Base-by-base conservation (phyloP, 495 filamentous ascomycete species). In the Lentithecium fluviatile region DNA sequence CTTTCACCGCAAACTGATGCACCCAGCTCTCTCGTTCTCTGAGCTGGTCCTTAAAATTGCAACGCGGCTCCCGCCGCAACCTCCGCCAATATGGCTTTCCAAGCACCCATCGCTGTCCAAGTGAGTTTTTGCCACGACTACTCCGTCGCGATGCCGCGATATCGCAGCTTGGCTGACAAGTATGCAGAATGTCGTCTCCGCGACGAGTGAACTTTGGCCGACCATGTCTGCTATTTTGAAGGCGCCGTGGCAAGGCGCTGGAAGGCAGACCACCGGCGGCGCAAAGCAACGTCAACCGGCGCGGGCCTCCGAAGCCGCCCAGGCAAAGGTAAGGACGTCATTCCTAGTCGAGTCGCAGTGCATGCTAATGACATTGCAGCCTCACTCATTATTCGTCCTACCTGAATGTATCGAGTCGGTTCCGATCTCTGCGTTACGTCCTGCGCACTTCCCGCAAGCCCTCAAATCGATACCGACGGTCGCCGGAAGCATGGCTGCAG, bases 121-220 rank as follows among this genome's bases (percentile, higher is more conserved):
- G 66, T 69, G 15, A 61, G 66, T 60, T 45, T 52, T 66, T 36
- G 64, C 62, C 62, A 64, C 66, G 45, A 24, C 23, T 17, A 8
- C 46, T 10, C 3, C 10, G 29, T 10, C 29, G 29, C 42, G 6
- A 40, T 25, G 34, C 34, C 19, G 29, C 52, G 15, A n/a, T 20
- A 32, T 20, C 21, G 47, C 24, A 46, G 34, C 51, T 19, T 40
- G 21, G 24, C 37, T 54, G 34, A 61, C 60, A 13, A 49, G 38
- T n/a, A 19, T 34, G 40, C 46, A 69, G 66, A 62, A 52, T 49
- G 36, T 83, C 52, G 77, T 76, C 49, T 76, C 78, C 38, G 76
- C 77, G 57, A 78, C 80, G 1, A 71, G 77, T 48, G 79, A 83
- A 42, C 58, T 83, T 59, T 83, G 79, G 80, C 81, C 83, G 21